phyloP scores from a whole-genome alignment of 2,329 filamentous ascomycete species.

The Trichoderma breve region DNA sequence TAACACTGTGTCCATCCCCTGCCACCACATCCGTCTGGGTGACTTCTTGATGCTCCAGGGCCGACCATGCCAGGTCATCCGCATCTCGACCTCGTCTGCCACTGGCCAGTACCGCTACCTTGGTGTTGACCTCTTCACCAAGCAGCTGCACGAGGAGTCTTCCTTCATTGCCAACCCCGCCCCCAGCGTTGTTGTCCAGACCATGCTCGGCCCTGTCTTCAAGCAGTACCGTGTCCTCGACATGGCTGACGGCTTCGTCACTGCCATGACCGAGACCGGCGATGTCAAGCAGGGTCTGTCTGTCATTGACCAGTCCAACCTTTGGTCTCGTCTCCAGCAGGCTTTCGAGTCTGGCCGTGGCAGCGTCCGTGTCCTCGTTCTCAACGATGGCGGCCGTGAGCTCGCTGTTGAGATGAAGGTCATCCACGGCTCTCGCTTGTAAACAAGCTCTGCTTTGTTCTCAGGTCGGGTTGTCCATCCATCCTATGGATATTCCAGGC shows the following conservation, averaged over 20 bases:
- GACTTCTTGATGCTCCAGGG: constrained; percentile 99
- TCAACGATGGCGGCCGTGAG: constrained; percentile 89
- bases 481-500: constrained; percentile 17
- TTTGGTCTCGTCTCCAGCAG: constrained; percentile 75
- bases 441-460: constrained; percentile 32
- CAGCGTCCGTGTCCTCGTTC: constrained; percentile 90
- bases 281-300: constrained; percentile 96
- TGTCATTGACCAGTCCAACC: constrained; percentile 91
- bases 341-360: constrained; percentile 91
- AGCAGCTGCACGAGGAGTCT: constrained; percentile 98
- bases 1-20: constrained; percentile 96
- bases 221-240: constrained; percentile 99
- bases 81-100: constrained; percentile 95
- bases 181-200: constrained; percentile 96
- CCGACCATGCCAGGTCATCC: constrained; percentile 99
- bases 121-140: constrained; percentile 99
- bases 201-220: constrained; percentile 98
- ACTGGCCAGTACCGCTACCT: constrained; percentile 99
- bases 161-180: constrained; percentile 96
- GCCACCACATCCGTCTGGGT: constrained; percentile 99
- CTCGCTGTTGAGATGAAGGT: constrained; percentile 99
- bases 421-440: constrained; percentile 75
- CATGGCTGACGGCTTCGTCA: constrained; percentile 80
- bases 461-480: constrained; percentile 7
- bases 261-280: constrained; percentile 98